phyloP scores from a whole-genome alignment of 129 eudicot genomes.

The Escallonia herrerae region DNA sequence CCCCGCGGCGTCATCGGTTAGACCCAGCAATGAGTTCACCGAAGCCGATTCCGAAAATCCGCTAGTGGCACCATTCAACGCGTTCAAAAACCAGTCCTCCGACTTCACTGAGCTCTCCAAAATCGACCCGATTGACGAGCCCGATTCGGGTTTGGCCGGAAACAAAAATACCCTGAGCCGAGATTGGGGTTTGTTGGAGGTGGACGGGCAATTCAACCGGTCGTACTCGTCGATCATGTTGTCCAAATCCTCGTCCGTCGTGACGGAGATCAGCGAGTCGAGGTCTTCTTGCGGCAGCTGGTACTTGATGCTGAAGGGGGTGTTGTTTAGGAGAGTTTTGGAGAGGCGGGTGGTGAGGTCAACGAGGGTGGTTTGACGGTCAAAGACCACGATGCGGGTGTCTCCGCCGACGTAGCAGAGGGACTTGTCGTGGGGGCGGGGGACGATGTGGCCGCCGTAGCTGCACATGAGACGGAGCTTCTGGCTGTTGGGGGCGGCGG shows the following conservation, averaged over 20 bases:
- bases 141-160: constrained; percentile 35
- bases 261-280: constrained; percentile 64
- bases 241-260: constrained; percentile 72
- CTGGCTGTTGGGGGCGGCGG: constrained; percentile 13
- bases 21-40: constrained; percentile 53
- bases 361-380: constrained; percentile 24
- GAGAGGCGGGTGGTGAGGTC: constrained; percentile 28
- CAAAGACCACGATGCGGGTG: constrained; percentile 44
- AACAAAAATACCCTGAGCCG: constrained; percentile 51
- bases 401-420: constrained; percentile 47
- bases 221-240: constrained; percentile 86
- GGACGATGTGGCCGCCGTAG: constrained; percentile 52
- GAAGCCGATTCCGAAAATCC: constrained; percentile 60
- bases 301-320: constrained; percentile 44
- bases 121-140: constrained; percentile 42
- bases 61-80: constrained; percentile 41
- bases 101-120: constrained; percentile 35
- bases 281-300: constrained; percentile 80
- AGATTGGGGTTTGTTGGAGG: constrained; percentile 21
- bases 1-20: constrained; percentile 31
- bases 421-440: constrained; percentile 43
- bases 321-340: constrained; percentile 6
- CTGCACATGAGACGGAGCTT: constrained; percentile 48
- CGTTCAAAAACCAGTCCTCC: constrained; percentile 44
- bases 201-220: constrained; percentile 7